These are phyloP conservation scores for Rhynchospora pubera DNA, from an alignment of 176 grass and related monocot species.

Conservation along the genomic window DNA sequence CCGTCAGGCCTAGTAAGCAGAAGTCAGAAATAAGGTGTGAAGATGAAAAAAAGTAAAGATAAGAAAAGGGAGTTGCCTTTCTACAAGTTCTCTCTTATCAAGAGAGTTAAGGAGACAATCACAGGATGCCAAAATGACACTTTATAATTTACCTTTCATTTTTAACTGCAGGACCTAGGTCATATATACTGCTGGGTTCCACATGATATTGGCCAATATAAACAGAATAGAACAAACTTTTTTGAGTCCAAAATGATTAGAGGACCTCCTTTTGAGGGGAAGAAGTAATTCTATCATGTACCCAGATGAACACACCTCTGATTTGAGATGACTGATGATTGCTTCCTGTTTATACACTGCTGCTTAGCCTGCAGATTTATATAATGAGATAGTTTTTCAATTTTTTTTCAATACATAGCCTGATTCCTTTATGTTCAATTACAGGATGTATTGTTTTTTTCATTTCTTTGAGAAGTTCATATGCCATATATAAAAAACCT, in stretches of 20 bases:
- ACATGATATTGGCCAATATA: neutral
- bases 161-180: neutral
- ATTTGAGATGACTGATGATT: neutral
- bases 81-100: neutral
- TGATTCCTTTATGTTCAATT: neutral
- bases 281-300: neutral
- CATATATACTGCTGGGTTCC: slow-evolving; percentile 2
- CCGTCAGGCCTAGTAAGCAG: neutral
- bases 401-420: neutral
- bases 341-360: neutral
- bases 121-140: neutral
- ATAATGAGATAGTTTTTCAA: no score
- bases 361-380: neutral
- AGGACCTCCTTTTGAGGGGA: neutral
- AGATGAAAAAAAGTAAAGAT: neutral
- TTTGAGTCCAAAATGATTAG: slow-evolving; percentile 7
- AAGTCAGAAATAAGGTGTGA: neutral
- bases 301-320: neutral
- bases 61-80: neutral
- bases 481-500: no score
- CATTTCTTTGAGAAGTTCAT: neutral
- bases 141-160: neutral
- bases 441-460: neutral
- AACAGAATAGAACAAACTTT: neutral
- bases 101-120: neutral